Evolutionary conservation across 768 basidiomycete genomes (phyloP).

Genomic region (Kockovaella imperatae): DNA sequence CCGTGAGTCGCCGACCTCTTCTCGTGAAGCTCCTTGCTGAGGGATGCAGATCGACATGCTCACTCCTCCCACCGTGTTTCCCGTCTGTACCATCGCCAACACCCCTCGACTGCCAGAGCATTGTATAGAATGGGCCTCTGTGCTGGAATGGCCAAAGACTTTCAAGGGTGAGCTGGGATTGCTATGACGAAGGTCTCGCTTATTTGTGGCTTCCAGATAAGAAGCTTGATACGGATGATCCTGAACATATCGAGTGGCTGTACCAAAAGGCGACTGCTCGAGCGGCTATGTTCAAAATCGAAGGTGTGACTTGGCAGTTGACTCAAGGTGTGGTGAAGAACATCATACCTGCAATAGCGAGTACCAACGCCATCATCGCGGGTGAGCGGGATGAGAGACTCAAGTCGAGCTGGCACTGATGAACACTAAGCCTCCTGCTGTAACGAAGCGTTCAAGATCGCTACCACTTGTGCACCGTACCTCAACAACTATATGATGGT

Average conservation of each 20-base stretch:
- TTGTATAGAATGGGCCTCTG: slow-evolving; percentile 99
- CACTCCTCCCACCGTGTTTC: slow-evolving; percentile 92
- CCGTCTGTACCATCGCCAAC: slow-evolving; percentile 98
- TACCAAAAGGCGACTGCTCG: slow-evolving; percentile 71
- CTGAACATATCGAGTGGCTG: slow-evolving; percentile 92
- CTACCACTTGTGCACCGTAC: slow-evolving; percentile 86
- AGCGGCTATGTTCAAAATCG: slow-evolving; percentile 90
- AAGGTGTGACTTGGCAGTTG: slow-evolving; percentile 94
- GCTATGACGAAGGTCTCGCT: background rate
- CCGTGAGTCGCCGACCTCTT: slow-evolving; percentile 45
- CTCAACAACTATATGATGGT: slow-evolving; percentile 85
- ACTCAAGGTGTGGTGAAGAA: slow-evolving; percentile 99
- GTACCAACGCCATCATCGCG: slow-evolving; percentile 96
- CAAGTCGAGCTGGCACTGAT: background rate
- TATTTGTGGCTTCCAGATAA: slow-evolving; percentile 54
- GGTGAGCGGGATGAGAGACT: slow-evolving; percentile 50
- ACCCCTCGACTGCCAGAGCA: slow-evolving; percentile 97
- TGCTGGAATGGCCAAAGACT: slow-evolving; percentile 94
- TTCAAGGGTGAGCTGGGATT: slow-evolving; percentile 60
- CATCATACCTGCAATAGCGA: slow-evolving; percentile 97
- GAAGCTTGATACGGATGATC: slow-evolving; percentile 94
- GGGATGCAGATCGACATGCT: slow-evolving; percentile 73
- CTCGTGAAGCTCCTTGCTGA: slow-evolving; percentile 2
- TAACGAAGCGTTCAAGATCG: slow-evolving; percentile 98
- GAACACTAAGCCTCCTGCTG: slow-evolving; percentile 75